These are phyloP conservation scores for Podospora bellae-mahoneyi DNA, from an alignment of 495 filamentous ascomycete genomes.

Conservation along the genomic window DNA sequence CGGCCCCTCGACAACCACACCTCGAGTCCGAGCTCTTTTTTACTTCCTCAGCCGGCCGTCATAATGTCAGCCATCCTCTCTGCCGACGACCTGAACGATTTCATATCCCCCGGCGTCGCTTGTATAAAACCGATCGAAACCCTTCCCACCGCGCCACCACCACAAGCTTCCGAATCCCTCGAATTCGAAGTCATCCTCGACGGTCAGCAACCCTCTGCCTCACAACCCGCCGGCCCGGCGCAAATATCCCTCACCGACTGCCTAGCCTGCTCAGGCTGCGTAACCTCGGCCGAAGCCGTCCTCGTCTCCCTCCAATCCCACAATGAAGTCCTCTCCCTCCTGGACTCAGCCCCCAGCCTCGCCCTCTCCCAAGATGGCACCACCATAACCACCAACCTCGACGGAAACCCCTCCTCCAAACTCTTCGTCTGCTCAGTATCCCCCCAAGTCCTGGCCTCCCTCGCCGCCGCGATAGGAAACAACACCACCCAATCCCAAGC, in stretches of 20 bases:
- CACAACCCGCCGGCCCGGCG: slow-evolving; percentile 46
- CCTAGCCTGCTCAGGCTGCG: slow-evolving; percentile 94
- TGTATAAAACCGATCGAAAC: slow-evolving; percentile 98
- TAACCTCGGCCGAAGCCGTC: slow-evolving; percentile 94
- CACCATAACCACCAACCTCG: slow-evolving; percentile 31
- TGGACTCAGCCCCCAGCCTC: slow-evolving; percentile 63
- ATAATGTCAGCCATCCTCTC: slow-evolving; percentile 95
- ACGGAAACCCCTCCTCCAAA: slow-evolving; percentile 50
- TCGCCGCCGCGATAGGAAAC: slow-evolving; percentile 79
- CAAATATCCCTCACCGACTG: slow-evolving; percentile 97
- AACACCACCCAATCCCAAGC: slow-evolving; percentile 69
- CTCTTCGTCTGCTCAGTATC: slow-evolving; percentile 89
- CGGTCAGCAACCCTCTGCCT: slow-evolving; percentile 62
- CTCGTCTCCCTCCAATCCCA: slow-evolving; percentile 91
- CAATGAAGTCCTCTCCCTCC: slow-evolving; percentile 76
- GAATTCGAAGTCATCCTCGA: slow-evolving; percentile 89
- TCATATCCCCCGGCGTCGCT: slow-evolving; percentile 94
- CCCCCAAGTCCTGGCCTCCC: slow-evolving; percentile 80
- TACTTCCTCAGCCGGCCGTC: slow-evolving; percentile 7
- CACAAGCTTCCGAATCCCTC: slow-evolving; percentile 30
- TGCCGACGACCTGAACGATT: slow-evolving; percentile 95
- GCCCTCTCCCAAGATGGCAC: slow-evolving; percentile 28
- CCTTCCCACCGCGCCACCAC: slow-evolving; percentile 52
- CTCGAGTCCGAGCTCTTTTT: neutral
- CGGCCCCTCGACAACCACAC: neutral